phyloP scores from a whole-genome alignment of 2,329 filamentous ascomycete species.

The Dactylellina haptotyla region DNA sequence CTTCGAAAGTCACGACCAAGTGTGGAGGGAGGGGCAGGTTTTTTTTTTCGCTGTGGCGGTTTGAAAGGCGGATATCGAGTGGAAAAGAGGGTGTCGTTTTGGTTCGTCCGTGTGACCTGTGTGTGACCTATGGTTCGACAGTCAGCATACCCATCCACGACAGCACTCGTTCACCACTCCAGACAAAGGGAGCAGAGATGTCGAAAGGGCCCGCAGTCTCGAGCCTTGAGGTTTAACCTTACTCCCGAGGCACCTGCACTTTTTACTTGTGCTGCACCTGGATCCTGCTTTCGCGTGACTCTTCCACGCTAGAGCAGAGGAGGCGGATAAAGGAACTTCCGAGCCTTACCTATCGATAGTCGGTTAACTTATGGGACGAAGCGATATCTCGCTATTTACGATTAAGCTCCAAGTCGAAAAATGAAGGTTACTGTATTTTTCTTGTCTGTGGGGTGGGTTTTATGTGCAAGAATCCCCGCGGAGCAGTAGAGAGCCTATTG shows the following conservation, averaged over 20 bases:
- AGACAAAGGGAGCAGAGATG: slow-evolving; percentile 5
- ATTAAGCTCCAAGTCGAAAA: slow-evolving; percentile 24
- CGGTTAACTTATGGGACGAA: background rate
- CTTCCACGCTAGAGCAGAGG: slow-evolving; percentile 20
- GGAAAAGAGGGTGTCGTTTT: slow-evolving; percentile 52
- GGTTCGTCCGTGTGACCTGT: slow-evolving; percentile 50
- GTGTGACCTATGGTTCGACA: slow-evolving; percentile 48
- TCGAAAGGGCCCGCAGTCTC: slow-evolving; percentile 14
- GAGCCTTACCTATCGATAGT: slow-evolving; percentile 44
- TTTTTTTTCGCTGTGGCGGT: slow-evolving; percentile 10
- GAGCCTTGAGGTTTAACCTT: slow-evolving; percentile 35
- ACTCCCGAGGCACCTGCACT: slow-evolving; percentile 42
- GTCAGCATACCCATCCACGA: slow-evolving; percentile 52
- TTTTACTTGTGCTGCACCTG: slow-evolving; percentile 47
- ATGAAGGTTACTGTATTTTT: background rate
- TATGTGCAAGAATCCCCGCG: too few relatives aligned
- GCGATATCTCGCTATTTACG: slow-evolving; percentile 7
- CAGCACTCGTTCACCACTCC: slow-evolving; percentile 1
- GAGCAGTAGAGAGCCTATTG: too few relatives aligned
- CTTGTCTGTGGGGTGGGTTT: too few relatives aligned
- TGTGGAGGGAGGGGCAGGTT: background rate
- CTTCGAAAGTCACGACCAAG: slow-evolving; percentile 28
- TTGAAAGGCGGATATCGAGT: slow-evolving; percentile 14
- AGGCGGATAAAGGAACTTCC: slow-evolving; percentile 50
- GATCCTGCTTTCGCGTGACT: slow-evolving; percentile 55